Evolutionary conservation across 2,329 filamentous ascomycete species (phyloP).

Genomic region (Apiospora kogelbergensis): DNA sequence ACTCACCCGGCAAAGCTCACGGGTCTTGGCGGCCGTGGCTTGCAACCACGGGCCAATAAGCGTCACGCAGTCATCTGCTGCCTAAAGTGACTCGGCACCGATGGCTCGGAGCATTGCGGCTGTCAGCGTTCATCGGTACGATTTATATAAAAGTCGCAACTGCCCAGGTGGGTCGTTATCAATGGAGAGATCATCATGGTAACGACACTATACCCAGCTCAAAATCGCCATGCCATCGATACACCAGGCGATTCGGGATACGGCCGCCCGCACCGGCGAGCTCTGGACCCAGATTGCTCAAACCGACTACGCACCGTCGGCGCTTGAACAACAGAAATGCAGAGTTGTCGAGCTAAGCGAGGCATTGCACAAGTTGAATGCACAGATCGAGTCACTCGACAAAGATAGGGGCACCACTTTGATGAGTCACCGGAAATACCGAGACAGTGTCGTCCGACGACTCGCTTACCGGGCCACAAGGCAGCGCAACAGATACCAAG

Average conservation of each 20-base stretch:
- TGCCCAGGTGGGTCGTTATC: not conserved
- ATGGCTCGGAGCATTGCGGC: not conserved
- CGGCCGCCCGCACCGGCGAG: not conserved
- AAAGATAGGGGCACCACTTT: conserved; percentile 2
- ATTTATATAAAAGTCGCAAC: not conserved
- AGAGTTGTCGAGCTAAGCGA: not conserved
- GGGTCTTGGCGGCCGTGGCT: not conserved
- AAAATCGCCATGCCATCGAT: not conserved
- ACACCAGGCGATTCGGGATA: conserved; percentile 5
- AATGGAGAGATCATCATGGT: not conserved
- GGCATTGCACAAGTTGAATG: not conserved
- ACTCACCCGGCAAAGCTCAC: conserved; percentile 8
- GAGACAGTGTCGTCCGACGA: conserved; percentile 9
- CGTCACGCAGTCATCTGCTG: not conserved
- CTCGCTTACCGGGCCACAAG: conserved; percentile 10
- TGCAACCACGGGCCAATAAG: not conserved
- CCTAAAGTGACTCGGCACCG: not conserved
- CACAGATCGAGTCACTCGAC: conserved; percentile 4
- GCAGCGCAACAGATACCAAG: conserved; percentile 3
- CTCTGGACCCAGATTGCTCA: conserved; percentile 1
- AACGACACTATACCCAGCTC: not conserved
- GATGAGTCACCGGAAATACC: conserved; percentile 11
- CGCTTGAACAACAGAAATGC: not conserved
- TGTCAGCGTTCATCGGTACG: not conserved
- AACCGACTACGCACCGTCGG: conserved; percentile 1